Evolutionary conservation across 2,329 filamentous ascomycete species (phyloP).

Genomic region (Colletotrichum falcatum): DNA sequence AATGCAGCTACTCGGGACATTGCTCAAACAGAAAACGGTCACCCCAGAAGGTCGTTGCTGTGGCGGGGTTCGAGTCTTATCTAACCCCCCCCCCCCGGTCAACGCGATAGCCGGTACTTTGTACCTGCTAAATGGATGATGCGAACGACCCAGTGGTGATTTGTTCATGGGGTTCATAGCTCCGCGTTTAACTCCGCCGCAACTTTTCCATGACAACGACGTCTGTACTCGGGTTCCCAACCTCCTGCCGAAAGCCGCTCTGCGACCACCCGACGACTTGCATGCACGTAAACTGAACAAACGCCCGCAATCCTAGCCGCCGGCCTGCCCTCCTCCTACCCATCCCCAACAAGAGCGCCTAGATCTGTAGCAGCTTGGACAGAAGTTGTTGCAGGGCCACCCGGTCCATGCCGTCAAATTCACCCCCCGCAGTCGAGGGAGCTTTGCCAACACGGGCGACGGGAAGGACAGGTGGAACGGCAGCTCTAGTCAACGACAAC

Average conservation of each 20-base stretch:
- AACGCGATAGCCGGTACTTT: conserved; percentile 19
- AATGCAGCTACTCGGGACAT: not conserved
- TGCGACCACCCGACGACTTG: conserved; percentile 17
- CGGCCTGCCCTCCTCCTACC: not conserved
- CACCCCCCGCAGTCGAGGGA: conserved; percentile 41
- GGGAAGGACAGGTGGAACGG: conserved; percentile 33
- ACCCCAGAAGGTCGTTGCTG: not conserved
- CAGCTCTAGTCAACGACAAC: conserved; percentile 43
- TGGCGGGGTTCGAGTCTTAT: conserved; percentile 28
- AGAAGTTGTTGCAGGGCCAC: conserved; percentile 42
- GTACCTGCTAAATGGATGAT: conserved; percentile 38
- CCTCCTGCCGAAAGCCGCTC: conserved; percentile 7
- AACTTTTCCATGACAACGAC: conserved; percentile 22
- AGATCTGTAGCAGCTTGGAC: conserved; percentile 40
- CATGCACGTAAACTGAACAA: not conserved
- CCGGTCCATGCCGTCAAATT: conserved; percentile 42
- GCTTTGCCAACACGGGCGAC: conserved; percentile 41
- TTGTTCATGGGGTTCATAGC: conserved; percentile 33
- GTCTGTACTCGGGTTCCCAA: not conserved
- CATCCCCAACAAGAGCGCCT: conserved; percentile 19
- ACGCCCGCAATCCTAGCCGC: not conserved
- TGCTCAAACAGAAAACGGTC: not conserved
- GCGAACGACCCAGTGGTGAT: conserved; percentile 36
- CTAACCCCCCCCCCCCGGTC: conserved; percentile 19
- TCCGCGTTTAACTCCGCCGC: conserved; percentile 40